phyloP scores from a whole-genome alignment of 192 early-diverging fungal species.

The Coemansia sp. region DNA sequence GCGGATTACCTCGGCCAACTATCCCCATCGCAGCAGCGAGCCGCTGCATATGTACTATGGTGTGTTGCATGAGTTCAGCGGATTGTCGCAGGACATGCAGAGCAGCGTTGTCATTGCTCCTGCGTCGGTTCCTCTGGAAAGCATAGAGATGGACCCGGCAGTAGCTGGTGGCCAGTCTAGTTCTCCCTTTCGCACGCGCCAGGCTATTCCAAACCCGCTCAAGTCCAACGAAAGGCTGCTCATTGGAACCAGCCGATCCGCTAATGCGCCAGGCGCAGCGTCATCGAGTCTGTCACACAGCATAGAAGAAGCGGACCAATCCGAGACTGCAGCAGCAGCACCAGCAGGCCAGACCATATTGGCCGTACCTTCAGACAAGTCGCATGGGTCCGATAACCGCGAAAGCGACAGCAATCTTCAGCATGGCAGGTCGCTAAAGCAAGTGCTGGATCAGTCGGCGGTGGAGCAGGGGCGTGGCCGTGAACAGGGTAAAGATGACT shows the following conservation, averaged over 20 bases:
- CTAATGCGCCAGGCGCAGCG: neutral
- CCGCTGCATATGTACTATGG: conserved; percentile 51
- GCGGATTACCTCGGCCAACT: conserved; percentile 4
- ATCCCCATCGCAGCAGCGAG: conserved; percentile 5
- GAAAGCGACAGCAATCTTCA: neutral
- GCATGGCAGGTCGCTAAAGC: neutral
- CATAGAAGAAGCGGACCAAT: neutral
- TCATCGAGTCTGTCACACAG: neutral
- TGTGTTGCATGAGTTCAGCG: conserved; percentile 45
- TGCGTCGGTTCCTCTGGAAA: neutral
- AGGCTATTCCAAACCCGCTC: conserved; percentile 6
- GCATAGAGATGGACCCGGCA: neutral
- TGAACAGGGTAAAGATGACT: neutral
- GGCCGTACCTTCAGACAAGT: neutral
- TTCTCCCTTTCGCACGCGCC: neutral
- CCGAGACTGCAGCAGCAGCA: neutral
- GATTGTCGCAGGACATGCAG: conserved; percentile 55
- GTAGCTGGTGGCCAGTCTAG: neutral
- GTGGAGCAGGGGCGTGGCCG: neutral
- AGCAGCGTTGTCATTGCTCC: conserved; percentile 37
- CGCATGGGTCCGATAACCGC: neutral
- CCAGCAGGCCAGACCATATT: too few relatives aligned
- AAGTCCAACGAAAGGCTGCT: neutral
- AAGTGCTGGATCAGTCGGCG: neutral
- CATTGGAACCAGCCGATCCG: neutral